Evolutionary conservation across 169 alveolate genomes (phyloP), one percentile per base, ranked within the genome.

Genomic region (Pseudocohnilembus persalinus): DNA sequence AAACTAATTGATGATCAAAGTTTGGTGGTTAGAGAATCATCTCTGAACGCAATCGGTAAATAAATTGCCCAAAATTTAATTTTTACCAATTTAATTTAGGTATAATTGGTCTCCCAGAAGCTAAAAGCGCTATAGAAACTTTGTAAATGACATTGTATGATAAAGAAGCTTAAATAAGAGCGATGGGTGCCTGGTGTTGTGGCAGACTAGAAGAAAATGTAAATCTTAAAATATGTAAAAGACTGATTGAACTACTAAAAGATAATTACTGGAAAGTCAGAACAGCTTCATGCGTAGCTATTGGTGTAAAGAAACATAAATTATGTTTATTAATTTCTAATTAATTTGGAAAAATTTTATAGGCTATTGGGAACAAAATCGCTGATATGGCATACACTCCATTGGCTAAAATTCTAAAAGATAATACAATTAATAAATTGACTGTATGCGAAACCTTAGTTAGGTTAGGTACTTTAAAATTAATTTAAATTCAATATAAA

Each of bases 201-300:
- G 96, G 96, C 1, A 85, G 94, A 82, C 78, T 93, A 26, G 96
- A 93, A 35, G 90, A 82, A 0, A 83, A 78, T 27, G 91, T 87
- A 20, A 91, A 89, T 31, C 74, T 31, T 79, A 89, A 92, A 28
- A 93, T 88, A 27, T 82, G 84, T 26, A 87, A 81, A 65, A 88
- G 84, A 30, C 76, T 93, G 0, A 88, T 88, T 27, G 30, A 84
- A 4, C 87, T 91, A 24, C 78, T 93, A 35, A 91, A 90, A 76
- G 93, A 91, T 87, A 89, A 91, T 75, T 90, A 90, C 84, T 93
- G 96, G 96, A 93, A 93, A 85, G 94, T 93, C 32, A 89, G 93
- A 89, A 92, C 93, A 26, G 96, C 96, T 0, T 89, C 96, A 29
- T 93, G 93, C 81, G 90, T 88, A 34, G 92, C 96, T 32, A 88